Base-by-base conservation (phyloP, 345 rosid species). In the Aethionema arabicum region DNA sequence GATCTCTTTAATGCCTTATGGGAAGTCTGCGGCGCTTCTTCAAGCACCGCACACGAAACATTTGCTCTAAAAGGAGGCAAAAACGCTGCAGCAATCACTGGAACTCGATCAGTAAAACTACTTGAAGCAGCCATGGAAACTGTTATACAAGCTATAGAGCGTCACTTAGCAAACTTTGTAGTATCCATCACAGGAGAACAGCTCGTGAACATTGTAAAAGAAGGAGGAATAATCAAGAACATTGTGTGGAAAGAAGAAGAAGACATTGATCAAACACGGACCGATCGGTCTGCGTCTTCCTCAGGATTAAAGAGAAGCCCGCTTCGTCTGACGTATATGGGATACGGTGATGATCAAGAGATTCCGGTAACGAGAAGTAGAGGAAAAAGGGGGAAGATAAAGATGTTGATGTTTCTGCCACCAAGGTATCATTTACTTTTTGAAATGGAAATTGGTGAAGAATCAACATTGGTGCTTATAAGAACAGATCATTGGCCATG, bases 401-500 rank as follows among this genome's bases (percentile, higher is more conserved):
- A 77, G 38, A 65, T 90, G 56, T 58, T 93, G 77, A 80, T 93
- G 73, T 87, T 90, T 76, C 84, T 93, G 59, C 99, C 99, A 11
- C 97, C 91, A 6, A 84, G 87, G 78, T 93, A 80, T 80, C 99
- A 93, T 82, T 90, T 93, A 31, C 79, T 93, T 52, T 69, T 89
- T 74, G 91, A 80, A 71, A 93, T 93, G 91, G 99, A 93, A 84
- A 91, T 93, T 41, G 71, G 81, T 29, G 86, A 87, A 59, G 64
- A 59, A 47, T 83, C 99, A 12, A 87, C 96, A 47, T 80, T 93
- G 62, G 97, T 90, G 56, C 87, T 88, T 49, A 83, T 93, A 56
- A 80, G 99, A 77, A 90, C 97, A 10, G 99, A 93, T 78, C 82
- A 90, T 65, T 90, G 99, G 99, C 99, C 97, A 5, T 93, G 96